Conservation (phyloP, 495 filamentous ascomycete genomes). For the Aspergillus incahuasiensis region DNA sequence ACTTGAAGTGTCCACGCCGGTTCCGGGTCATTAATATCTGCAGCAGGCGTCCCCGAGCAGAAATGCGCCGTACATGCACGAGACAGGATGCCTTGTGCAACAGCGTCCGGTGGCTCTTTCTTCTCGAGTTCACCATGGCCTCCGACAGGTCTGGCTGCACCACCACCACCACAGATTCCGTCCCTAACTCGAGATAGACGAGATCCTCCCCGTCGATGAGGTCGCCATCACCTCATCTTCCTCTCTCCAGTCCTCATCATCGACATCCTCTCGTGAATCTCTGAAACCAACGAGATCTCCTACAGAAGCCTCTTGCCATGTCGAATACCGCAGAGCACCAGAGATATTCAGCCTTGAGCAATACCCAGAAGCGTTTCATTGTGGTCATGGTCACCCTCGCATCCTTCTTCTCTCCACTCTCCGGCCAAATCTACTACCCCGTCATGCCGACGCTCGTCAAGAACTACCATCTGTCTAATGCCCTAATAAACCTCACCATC, state of each 20-base stretch:
- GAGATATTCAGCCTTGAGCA: constrained; percentile 51
- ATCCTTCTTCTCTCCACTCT: constrained; percentile 53
- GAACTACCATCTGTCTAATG: constrained; percentile 50
- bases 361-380: constrained; percentile 53
- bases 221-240: not conserved
- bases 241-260: not conserved
- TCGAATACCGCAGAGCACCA: not conserved
- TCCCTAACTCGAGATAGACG: not conserved
- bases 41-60: not conserved
- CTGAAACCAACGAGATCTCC: not conserved
- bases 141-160: not conserved
- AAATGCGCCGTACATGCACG: not conserved
- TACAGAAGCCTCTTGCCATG: not conserved
- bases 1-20: not conserved
- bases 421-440: constrained; percentile 70
- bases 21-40: not conserved
- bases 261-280: not conserved
- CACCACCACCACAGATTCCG: not conserved
- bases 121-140: not conserved
- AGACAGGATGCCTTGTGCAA: too few relatives aligned
- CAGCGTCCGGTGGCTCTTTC: too few relatives aligned
- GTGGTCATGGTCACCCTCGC: constrained; percentile 53
- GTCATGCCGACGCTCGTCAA: constrained; percentile 53
- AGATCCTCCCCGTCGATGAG: not conserved
- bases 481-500: constrained; percentile 62